Evolutionary conservation across 1,139 yeast species (phyloP).

Genomic region (Geotrichum klebahnii): DNA sequence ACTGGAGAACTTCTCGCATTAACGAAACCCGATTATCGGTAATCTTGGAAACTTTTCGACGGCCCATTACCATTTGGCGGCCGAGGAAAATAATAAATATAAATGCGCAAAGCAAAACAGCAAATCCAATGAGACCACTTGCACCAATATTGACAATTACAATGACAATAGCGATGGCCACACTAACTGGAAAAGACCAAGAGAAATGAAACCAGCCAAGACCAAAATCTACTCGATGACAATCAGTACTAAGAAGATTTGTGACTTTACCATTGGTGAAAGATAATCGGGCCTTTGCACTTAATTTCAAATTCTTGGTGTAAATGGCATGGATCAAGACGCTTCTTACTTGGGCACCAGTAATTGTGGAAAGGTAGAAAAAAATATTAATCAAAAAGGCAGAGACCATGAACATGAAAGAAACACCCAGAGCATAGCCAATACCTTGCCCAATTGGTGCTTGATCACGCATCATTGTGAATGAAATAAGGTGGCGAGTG

Average conservation of each 20-base stretch:
- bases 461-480: slow-evolving; percentile 34
- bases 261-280: slow-evolving; percentile 68
- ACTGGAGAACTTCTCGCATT: slow-evolving; percentile 61
- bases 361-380: slow-evolving; percentile 55
- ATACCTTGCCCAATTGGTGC: slow-evolving; percentile 48
- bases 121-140: slow-evolving; percentile 63
- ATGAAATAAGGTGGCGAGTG: slow-evolving; percentile 52
- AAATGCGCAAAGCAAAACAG: slow-evolving; percentile 40
- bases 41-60: slow-evolving; percentile 45
- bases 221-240: slow-evolving; percentile 76
- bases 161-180: slow-evolving; percentile 50
- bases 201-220: slow-evolving; percentile 64
- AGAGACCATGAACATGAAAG: slow-evolving; percentile 45
- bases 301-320: slow-evolving; percentile 60
- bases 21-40: slow-evolving; percentile 59
- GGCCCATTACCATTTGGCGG: slow-evolving; percentile 42
- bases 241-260: slow-evolving; percentile 71
- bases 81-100: slow-evolving; percentile 37
- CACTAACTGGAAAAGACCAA: slow-evolving; percentile 60
- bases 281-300: slow-evolving; percentile 55
- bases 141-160: slow-evolving; percentile 69
- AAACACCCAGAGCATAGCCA: slow-evolving; percentile 58
- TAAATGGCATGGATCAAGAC: slow-evolving; percentile 63
- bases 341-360: slow-evolving; percentile 68
- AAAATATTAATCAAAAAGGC: slow-evolving; percentile 60